Evolutionary conservation across 352 stramenopile genomes (phyloP), one percentile per base, ranked within the genome.

Genomic region (Phytopythium delawarense): DNA sequence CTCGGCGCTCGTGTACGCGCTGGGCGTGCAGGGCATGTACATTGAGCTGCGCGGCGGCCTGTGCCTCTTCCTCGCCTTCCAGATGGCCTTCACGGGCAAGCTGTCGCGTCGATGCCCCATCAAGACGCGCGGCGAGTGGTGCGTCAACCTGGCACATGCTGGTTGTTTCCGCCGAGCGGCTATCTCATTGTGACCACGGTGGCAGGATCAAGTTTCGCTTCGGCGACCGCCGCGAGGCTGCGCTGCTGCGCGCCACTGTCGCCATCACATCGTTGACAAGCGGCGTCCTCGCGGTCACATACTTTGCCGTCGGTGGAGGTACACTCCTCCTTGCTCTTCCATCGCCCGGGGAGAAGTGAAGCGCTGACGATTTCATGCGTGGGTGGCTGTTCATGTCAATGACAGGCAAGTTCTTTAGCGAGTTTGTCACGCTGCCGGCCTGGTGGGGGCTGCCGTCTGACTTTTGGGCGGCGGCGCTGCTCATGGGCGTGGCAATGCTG

Each of bases 121-220:
- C 54, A 90, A 89, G 67, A 93, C 84, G 8, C 68, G 80, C 63
- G 84, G 81, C 35, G 84, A 93, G 76, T 93, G 84, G 84, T 89
- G 51, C 23, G 64, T 58, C 45, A 18, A 12, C 51, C 16, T 32
- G 23, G 11, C 5, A 7, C 2, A 4, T 54, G 28, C 23, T 35
- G 35, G 28, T 30, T 3, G 30, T 32, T 7, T 6, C n/a, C 20
- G 15, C 25, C 20, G 2, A 35, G 21, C 28, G 42, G 21, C 16
- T 46, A 20, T 46, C 13, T 25, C 18, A 13, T 23, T 20, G 5
- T 25, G 18, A 12, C 63, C 42, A 13, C n/a, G 4, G 5, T 25
- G 42, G 7, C 64, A 90, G 81, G 83, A 88, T 93, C 67, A 89
- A 90, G 59, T 93, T 91, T 46, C 76, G 81, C 54, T 91, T 93